A percentile compares a stretch with the other conserved stretches of the same genome.
phyloP scores from a whole-genome alignment of 176 grass and related monocot species.

The Carex kokanica region DNA sequence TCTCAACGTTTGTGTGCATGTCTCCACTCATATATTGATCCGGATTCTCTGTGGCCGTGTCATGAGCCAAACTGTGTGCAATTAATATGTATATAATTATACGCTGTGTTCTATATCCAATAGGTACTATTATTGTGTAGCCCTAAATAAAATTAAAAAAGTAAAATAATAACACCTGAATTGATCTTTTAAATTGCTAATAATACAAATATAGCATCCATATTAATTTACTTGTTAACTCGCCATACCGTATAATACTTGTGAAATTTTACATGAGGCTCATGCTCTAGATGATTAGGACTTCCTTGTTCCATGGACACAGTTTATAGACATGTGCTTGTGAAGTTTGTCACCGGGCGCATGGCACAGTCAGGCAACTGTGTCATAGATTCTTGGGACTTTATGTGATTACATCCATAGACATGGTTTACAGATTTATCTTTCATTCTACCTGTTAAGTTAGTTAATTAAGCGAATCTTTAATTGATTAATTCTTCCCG shows the following conservation, averaged over 20 bases:
- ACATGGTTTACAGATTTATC: too few relatives aligned
- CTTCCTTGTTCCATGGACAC: background rate
- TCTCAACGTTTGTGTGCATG: slow-evolving; percentile 18
- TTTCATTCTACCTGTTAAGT: too few relatives aligned
- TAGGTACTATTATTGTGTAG: too few relatives aligned
- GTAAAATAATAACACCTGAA: background rate
- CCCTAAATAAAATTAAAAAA: background rate
- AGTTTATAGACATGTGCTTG: too few relatives aligned
- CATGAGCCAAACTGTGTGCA: background rate
- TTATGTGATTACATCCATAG: too few relatives aligned
- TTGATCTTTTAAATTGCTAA: background rate
- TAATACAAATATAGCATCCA: background rate
- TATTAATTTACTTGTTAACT: background rate
- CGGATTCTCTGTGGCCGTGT: background rate
- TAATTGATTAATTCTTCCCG: too few relatives aligned
- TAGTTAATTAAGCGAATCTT: too few relatives aligned
- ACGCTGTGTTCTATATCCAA: too few relatives aligned
- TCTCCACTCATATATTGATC: background rate
- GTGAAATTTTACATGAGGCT: background rate
- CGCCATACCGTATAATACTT: background rate
- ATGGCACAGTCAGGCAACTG: too few relatives aligned
- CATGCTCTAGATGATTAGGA: background rate
- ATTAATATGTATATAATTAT: too few relatives aligned
- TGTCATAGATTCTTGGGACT: too few relatives aligned
- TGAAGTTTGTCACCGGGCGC: too few relatives aligned